These are phyloP conservation scores for Nitzschia sp. DNA, from an alignment of 108 stramenopile species.

Conservation along the genomic window DNA sequence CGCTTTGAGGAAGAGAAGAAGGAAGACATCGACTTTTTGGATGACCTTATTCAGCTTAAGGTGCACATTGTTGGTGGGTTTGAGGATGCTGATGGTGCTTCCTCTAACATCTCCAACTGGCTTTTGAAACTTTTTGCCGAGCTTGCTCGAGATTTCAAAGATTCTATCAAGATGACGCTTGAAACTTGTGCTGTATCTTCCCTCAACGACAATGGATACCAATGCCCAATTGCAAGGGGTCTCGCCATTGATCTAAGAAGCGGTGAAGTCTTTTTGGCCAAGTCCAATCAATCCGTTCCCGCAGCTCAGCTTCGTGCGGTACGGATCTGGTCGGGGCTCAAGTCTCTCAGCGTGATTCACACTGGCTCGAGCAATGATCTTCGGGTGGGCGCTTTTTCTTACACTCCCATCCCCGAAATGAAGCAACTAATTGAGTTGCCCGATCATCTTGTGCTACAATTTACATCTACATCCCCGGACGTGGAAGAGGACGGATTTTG, in stretches of 20 bases:
- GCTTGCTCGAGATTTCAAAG: constrained; percentile 46
- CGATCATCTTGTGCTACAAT: constrained; percentile 53
- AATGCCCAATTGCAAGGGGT: constrained; percentile 72
- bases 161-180: constrained; percentile 54
- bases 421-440: constrained; percentile 51
- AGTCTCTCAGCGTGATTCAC: constrained; percentile 51
- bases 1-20: constrained; percentile 19
- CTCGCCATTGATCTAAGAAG: constrained; percentile 54
- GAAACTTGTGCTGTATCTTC: constrained; percentile 65
- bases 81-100: constrained; percentile 53
- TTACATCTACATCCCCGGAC: constrained; percentile 74
- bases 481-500: constrained; percentile 78
- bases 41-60: constrained; percentile 48
- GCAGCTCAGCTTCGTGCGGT: constrained; percentile 48
- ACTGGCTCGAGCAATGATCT: constrained; percentile 31
- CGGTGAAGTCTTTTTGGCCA: constrained; percentile 67
- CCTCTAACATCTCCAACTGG: constrained; percentile 55
- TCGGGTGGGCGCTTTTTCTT: constrained; percentile 55
- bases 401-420: constrained; percentile 39
- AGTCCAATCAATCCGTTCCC: constrained; percentile 43
- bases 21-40: not conserved
- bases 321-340: constrained; percentile 55
- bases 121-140: constrained; percentile 54
- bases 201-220: constrained; percentile 55
- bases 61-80: constrained; percentile 84